Base-by-base conservation (phyloP, 257 asterid genomes). In the Agastache rugosa region DNA sequence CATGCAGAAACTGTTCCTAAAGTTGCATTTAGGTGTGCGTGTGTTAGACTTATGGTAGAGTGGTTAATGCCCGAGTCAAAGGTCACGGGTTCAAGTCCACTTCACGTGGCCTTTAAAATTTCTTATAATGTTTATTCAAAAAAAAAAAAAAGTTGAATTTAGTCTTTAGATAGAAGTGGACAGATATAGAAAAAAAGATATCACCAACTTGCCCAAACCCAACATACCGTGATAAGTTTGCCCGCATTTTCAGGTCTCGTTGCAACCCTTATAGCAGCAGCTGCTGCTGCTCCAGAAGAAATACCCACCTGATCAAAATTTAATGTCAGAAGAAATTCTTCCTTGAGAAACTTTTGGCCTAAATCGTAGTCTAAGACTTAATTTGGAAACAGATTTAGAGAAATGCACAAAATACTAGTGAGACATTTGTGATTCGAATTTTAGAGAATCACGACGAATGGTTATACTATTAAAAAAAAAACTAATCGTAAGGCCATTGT, bases 261-360 rank as follows among this genome's bases (percentile, higher is more conserved):
- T 71, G 87, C 98, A 50, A 93, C 95, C 80, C 72, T 42, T 20
- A 91, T 61, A 41, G 97, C 97, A 78, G 97, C 96, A 6, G 96
- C 95, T 0, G 96, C 96, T 3, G 98, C 97, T 35, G 95, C 98
- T 79, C 98, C 98, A 8, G 97, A 93, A 61, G 98, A 93, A 81
- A 93, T 89, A 54, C 97, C 98, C 62, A 93, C 97, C 97, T 93
- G 83, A 69, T 72, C 17, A 77, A 35, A 65, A 56, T 39, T 22
- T 22, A 42, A 11, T 10, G 14, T 41, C 15, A 44, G 27, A 71
- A 29, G 42, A 54, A 68, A 55, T 19, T 56, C 44, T 42, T 64
- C 42, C 9, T 42, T 44, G 10, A 25, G 60, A 47, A 58, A 6
- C 66, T 5, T 5, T 11, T 5, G 37, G n/a, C 4, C 19, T 56